A percentile compares a stretch with the other conserved stretches of the same genome.
Conservation (phyloP, 495 filamentous ascomycete species). For the Aspergillus mulundensis region DNA sequence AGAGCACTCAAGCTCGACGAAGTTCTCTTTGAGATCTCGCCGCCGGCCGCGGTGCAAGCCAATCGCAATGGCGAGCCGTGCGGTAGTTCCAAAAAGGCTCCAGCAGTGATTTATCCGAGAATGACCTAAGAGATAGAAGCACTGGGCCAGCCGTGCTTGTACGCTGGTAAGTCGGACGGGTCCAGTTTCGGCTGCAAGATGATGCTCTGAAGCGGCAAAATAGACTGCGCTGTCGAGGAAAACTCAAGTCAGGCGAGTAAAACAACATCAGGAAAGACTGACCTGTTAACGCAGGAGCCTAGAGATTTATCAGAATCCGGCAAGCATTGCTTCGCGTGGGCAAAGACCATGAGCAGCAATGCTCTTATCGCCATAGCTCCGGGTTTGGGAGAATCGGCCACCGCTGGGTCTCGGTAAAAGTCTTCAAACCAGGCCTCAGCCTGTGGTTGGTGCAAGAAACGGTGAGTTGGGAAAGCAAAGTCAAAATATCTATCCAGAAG, state of each 20-base stretch:
- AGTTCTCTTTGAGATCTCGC: conserved; percentile 13
- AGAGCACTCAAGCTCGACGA: conserved; percentile 24
- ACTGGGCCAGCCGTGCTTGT: conserved; percentile 32
- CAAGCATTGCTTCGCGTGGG: conserved; percentile 20
- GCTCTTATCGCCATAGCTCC: conserved; percentile 16
- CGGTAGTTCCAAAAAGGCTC: conserved; percentile 38
- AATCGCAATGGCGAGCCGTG: conserved; percentile 31
- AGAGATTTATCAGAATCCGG: neutral
- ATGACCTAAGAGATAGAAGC: conserved; percentile 31
- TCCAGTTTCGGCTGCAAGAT: conserved; percentile 27
- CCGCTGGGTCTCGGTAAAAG: conserved; percentile 17
- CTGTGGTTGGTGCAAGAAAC: conserved; percentile 25
- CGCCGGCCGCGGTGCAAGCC: conserved; percentile 26
- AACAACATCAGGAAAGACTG: neutral
- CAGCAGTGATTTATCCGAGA: conserved; percentile 37
- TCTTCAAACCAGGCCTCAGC: conserved; percentile 19
- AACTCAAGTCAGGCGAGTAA: neutral
- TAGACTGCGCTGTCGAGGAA: conserved; percentile 16
- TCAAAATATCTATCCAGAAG: conserved; percentile 32
- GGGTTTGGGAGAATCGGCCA: neutral
- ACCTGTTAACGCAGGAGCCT: conserved; percentile 16
- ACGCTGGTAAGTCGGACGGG: conserved; percentile 28
- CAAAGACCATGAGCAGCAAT: conserved; percentile 23
- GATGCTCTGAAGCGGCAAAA: conserved; percentile 23
- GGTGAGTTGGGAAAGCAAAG: conserved; percentile 33